A percentile compares a stretch with the other conserved stretches of the same genome.
Conservation (phyloP, 2,329 filamentous ascomycete species). For the Colletotrichum tanaceti region DNA sequence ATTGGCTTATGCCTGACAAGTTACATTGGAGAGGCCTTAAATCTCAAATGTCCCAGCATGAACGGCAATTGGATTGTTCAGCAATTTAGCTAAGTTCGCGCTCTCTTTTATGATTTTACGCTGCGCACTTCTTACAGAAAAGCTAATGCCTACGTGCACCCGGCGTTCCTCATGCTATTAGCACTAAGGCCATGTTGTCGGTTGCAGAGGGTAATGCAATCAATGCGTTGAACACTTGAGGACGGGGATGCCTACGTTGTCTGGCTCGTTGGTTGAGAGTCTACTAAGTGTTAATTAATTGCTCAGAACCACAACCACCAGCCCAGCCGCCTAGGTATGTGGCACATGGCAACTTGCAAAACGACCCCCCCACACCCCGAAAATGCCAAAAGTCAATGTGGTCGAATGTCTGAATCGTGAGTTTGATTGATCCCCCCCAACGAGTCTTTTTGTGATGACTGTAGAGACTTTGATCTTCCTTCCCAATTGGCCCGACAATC, state of each 20-base stretch:
- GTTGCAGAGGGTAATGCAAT: not conserved
- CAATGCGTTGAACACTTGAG: too few species aligned
- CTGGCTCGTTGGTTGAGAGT: not conserved
- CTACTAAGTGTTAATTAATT: not conserved
- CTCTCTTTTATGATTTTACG: not conserved
- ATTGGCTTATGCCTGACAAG: too few species aligned
- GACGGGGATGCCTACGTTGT: too few species aligned
- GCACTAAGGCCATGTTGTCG: not conserved
- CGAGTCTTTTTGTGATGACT: not conserved
- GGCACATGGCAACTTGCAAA: not conserved
- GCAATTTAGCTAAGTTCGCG: not conserved
- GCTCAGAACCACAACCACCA: not conserved
- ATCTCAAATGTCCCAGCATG: too few species aligned
- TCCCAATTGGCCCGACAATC: slow-evolving; percentile 20
- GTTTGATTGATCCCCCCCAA: too few species aligned
- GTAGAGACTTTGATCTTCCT: slow-evolving; percentile 2
- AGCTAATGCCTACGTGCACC: not conserved
- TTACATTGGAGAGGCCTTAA: not conserved
- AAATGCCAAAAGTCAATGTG: not conserved
- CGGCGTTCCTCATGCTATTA: not conserved
- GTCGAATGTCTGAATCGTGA: not conserved
- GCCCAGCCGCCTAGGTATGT: not conserved
- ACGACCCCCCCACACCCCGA: too few species aligned
- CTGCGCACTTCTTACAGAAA: not conserved
- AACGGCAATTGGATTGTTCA: not conserved